Conservation (phyloP, 768 basidiomycete species). For the Pholiota microspora region DNA sequence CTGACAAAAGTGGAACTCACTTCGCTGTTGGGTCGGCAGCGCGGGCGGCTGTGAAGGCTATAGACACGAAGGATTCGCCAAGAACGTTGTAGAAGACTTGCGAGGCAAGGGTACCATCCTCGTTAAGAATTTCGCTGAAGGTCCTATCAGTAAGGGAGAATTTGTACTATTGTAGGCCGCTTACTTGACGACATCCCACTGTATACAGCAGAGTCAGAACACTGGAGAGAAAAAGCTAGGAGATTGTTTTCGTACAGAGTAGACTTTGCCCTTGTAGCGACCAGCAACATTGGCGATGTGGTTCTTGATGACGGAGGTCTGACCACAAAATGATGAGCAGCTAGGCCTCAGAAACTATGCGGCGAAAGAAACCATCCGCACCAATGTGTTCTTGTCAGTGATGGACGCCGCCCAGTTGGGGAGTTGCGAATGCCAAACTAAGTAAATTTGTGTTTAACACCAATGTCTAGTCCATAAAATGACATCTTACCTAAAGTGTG, state of each 20-base stretch:
- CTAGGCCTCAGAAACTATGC: background rate
- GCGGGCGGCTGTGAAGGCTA: conserved; percentile 50
- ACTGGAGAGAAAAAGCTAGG: background rate
- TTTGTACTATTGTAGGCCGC: background rate
- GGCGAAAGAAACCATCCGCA: conserved; percentile 12
- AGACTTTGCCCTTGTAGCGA: conserved; percentile 46
- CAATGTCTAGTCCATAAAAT: too few relatives aligned
- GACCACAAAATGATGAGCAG: background rate
- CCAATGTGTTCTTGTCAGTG: conserved; percentile 35
- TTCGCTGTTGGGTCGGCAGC: conserved; percentile 48
- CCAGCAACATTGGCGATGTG: conserved; percentile 46
- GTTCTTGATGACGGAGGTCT: conserved; percentile 44
- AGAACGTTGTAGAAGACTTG: conserved; percentile 50
- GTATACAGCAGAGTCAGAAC: background rate
- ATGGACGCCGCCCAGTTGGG: conserved; percentile 41
- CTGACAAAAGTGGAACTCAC: conserved; percentile 1
- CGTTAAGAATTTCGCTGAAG: conserved; percentile 48
- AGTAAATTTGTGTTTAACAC: conserved; percentile 23
- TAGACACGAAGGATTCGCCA: conserved; percentile 49
- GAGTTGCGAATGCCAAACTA: conserved; percentile 34
- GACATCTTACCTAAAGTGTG: conserved; percentile 31
- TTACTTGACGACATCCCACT: conserved; percentile 47
- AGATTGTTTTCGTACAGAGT: conserved; percentile 18
- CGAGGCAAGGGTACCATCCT: conserved; percentile 45
- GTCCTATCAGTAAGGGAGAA: conserved; percentile 15